Conservation (phyloP, 495 filamentous ascomycete species). For the Trichoderma orchidacearum region DNA sequence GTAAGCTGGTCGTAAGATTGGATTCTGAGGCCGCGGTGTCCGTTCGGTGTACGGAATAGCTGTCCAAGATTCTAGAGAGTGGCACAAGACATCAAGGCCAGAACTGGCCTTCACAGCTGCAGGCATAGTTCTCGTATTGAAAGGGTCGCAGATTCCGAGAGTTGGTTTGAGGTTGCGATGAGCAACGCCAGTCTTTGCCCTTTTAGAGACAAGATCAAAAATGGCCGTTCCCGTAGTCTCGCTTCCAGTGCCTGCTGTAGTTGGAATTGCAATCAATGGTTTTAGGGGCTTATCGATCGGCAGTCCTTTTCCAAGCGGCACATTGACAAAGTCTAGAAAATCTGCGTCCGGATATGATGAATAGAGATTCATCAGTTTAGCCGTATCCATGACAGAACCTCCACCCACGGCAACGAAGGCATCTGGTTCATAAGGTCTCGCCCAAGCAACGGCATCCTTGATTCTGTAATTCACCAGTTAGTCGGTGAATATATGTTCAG, state of each 20-base stretch:
- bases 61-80: constrained; percentile 88
- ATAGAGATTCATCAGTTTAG: constrained; percentile 97
- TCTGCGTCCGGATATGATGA: constrained; percentile 74
- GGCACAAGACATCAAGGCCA: constrained; percentile 88
- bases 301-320: constrained; percentile 75
- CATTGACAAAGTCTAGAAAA: constrained; percentile 96
- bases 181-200: constrained; percentile 88
- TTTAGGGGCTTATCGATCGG: constrained; percentile 68
- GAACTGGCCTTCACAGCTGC: constrained; percentile 77
- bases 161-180: constrained; percentile 92
- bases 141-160: constrained; percentile 86
- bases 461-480: constrained; percentile 35
- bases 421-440: constrained; percentile 65
- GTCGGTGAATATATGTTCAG: neutral
- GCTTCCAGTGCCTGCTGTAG: constrained; percentile 86
- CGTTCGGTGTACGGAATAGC: constrained; percentile 87
- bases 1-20: constrained; percentile 83
- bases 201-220: constrained; percentile 80
- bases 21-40: constrained; percentile 72
- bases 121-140: constrained; percentile 94
- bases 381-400: constrained; percentile 87
- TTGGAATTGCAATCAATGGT: constrained; percentile 85
- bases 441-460: constrained; percentile 74
- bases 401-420: constrained; percentile 87
- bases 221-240: constrained; percentile 97